These are phyloP conservation scores for Xylariales sp. DNA, from an alignment of 2,329 filamentous ascomycete genomes.

Conservation along the genomic window DNA sequence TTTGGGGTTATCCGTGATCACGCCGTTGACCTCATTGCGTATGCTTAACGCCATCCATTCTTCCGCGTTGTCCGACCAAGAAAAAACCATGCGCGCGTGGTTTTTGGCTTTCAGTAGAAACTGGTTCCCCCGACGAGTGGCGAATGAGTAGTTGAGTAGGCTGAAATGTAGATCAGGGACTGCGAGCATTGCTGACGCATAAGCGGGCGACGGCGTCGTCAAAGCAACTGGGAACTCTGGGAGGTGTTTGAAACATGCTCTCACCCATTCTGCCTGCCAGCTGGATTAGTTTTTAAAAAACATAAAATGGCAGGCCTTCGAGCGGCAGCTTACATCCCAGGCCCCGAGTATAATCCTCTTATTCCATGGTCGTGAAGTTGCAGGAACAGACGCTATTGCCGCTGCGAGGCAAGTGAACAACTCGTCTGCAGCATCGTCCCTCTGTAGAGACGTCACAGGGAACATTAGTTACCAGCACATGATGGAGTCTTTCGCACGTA, in stretches of 20 bases:
- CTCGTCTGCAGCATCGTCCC: slow-evolving; percentile 63
- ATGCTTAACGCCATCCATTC: slow-evolving; percentile 7
- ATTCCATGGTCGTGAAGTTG: slow-evolving; percentile 59
- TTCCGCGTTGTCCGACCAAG: slow-evolving; percentile 7
- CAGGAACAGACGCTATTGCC: slow-evolving; percentile 52
- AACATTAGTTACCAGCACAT: background rate
- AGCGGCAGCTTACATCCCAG: slow-evolving; percentile 63
- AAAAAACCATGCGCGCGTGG: background rate
- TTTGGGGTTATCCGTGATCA: slow-evolving; percentile 7
- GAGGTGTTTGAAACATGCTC: background rate
- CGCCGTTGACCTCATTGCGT: slow-evolving; percentile 4
- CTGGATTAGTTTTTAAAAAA: background rate
- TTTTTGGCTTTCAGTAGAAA: background rate
- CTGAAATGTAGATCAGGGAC: slow-evolving; percentile 1
- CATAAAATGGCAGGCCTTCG: slow-evolving; percentile 9
- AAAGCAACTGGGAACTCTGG: slow-evolving; percentile 1
- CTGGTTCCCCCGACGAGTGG: background rate
- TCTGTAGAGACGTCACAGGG: slow-evolving; percentile 34
- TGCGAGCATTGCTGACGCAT: slow-evolving; percentile 1
- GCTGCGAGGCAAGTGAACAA: slow-evolving; percentile 66
- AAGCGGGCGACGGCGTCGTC: slow-evolving; percentile 1
- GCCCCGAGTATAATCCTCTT: slow-evolving; percentile 72
- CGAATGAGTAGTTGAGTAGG: slow-evolving; percentile 7
- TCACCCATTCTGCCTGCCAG: slow-evolving; percentile 4
- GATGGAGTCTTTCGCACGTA: background rate